Percentiles rank a stretch among this genome's conserved stretches.
Conservation (phyloP, 1,284 basidiomycete genomes). For the Neonothopanus nambi region DNA sequence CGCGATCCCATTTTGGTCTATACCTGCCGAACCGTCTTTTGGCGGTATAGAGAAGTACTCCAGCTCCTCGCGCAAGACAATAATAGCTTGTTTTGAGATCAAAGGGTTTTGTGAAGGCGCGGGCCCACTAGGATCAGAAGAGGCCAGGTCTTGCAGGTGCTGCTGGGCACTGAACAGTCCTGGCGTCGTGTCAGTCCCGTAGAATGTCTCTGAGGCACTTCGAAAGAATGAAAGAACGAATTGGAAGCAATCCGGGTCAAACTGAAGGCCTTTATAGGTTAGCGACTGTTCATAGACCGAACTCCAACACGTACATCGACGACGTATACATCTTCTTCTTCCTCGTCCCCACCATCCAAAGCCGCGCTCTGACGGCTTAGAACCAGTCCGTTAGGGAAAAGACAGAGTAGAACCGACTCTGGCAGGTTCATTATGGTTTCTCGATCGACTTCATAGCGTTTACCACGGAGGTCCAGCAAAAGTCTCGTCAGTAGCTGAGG, state of each 20-base stretch:
- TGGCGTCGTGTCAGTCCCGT: slow-evolving; percentile 77
- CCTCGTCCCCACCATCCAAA: slow-evolving; percentile 77
- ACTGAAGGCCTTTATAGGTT: slow-evolving; percentile 51
- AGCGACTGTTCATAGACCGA: slow-evolving; percentile 1
- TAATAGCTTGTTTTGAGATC: slow-evolving; percentile 95
- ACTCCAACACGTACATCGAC: slow-evolving; percentile 78
- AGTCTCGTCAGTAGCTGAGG: slow-evolving; percentile 85
- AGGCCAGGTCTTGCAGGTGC: slow-evolving; percentile 64
- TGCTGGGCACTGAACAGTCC: slow-evolving; percentile 83
- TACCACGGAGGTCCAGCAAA: slow-evolving; percentile 89
- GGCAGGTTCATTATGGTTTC: slow-evolving; percentile 99
- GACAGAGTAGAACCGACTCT: slow-evolving; percentile 93
- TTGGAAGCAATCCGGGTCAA: slow-evolving; percentile 95
- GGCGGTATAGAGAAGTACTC: slow-evolving; percentile 97
- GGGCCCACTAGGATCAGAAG: slow-evolving; percentile 59
- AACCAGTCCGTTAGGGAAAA: slow-evolving; percentile 97
- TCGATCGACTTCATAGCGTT: slow-evolving; percentile 92
- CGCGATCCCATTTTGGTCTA: slow-evolving; percentile 77
- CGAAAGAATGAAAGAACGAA: slow-evolving; percentile 93
- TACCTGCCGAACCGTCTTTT: slow-evolving; percentile 60
- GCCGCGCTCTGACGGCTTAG: slow-evolving; percentile 84
- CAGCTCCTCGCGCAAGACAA: slow-evolving; percentile 95
- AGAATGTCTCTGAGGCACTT: slow-evolving; percentile 86
- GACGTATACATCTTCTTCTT: slow-evolving; percentile 93
- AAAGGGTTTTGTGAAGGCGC: slow-evolving; percentile 83